Evolutionary conservation across 805 yeast genomes (phyloP).

Genomic region (Millerago galiae): DNA sequence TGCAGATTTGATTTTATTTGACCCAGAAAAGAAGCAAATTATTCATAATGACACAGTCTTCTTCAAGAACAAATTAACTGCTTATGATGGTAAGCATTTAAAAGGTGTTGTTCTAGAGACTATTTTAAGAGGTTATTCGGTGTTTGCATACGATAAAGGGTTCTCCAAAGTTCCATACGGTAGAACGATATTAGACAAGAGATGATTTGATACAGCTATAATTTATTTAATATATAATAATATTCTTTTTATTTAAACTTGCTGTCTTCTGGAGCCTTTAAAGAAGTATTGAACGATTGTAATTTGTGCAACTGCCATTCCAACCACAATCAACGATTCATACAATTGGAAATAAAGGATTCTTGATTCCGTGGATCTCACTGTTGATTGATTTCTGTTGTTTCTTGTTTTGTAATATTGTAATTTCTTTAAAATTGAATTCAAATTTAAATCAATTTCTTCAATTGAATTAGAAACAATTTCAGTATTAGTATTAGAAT

Average conservation of each 20-base stretch:
- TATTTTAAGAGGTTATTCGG: conserved; percentile 65
- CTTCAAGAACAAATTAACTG: conserved; percentile 85
- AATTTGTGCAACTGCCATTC: conserved; percentile 67
- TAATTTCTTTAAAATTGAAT: conserved; percentile 49
- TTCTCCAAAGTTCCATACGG: conserved; percentile 55
- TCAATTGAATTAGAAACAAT: conserved; percentile 46
- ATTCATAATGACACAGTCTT: conserved; percentile 50
- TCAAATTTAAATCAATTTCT: conserved; percentile 54
- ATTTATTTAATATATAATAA: neutral
- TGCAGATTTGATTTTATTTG: conserved; percentile 84
- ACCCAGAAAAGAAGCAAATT: conserved; percentile 45
- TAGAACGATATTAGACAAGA: conserved; percentile 50
- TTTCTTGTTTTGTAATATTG: conserved; percentile 87
- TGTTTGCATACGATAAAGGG: conserved; percentile 51
- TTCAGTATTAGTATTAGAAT: conserved; percentile 31
- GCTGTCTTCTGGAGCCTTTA: conserved; percentile 63
- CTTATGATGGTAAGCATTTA: conserved; percentile 67
- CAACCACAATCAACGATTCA: conserved; percentile 67
- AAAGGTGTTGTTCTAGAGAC: conserved; percentile 77
- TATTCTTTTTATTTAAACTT: conserved; percentile 17
- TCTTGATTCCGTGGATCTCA: conserved; percentile 72
- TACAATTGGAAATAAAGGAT: conserved; percentile 71
- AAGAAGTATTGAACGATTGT: conserved; percentile 63
- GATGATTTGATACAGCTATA: conserved; percentile 22
- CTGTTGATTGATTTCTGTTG: conserved; percentile 85